Conservation (phyloP, 192 early-diverging fungal species). For the Gigaspora rosea region DNA sequence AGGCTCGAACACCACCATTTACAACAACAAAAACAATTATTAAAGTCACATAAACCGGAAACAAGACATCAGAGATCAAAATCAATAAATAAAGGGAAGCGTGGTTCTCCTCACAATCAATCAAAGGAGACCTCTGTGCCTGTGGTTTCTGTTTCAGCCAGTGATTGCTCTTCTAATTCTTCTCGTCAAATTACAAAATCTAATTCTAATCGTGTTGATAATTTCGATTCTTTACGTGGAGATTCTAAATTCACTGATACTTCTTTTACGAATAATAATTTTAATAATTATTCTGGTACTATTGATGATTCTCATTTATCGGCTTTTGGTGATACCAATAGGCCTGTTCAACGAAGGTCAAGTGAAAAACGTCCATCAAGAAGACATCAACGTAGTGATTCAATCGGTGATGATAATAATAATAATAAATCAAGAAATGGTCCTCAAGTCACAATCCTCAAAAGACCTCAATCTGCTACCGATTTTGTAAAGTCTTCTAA, state of each 20-base stretch:
- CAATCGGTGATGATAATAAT: slow-evolving; percentile 21
- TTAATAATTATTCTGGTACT: neutral
- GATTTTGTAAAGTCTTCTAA: slow-evolving; percentile 19
- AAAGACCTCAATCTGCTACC: slow-evolving; percentile 25
- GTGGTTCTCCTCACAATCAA: neutral
- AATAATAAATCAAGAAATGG: neutral
- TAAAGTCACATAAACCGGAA: neutral
- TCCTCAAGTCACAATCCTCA: neutral
- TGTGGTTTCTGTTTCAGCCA: neutral
- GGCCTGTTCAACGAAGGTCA: neutral
- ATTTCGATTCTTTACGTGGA: slow-evolving; percentile 12
- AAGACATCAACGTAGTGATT: slow-evolving; percentile 13
- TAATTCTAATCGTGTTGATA: neutral
- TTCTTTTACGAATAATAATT: neutral
- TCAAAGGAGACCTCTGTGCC: neutral
- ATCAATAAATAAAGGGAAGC: slow-evolving; percentile 11
- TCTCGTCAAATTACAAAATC: slow-evolving; percentile 5
- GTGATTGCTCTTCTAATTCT: neutral
- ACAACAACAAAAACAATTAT: slow-evolving; percentile 17
- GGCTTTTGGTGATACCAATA: neutral
- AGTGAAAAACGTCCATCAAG: neutral
- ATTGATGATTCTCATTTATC: neutral
- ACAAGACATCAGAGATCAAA: slow-evolving; percentile 23
- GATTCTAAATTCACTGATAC: neutral
- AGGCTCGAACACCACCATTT: slow-evolving; percentile 36